Conservation (phyloP, 2,329 filamentous ascomycete genomes). For the Clonostachys sp. region DNA sequence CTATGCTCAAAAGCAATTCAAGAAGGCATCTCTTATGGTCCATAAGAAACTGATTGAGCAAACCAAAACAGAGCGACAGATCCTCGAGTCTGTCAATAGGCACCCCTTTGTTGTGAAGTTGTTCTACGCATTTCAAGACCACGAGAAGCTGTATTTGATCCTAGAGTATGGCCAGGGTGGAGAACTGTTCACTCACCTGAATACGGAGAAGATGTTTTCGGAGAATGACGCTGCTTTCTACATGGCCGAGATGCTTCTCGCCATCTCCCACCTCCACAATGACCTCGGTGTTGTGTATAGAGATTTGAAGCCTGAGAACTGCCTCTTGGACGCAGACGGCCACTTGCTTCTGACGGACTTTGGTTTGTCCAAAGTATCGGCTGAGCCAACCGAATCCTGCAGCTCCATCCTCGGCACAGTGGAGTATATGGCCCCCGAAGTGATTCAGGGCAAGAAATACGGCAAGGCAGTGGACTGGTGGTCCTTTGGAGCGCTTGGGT, state of each 20-base stretch:
- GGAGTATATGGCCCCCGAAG: constrained; percentile 98
- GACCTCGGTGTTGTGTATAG: constrained; percentile 93
- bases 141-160: constrained; percentile 95
- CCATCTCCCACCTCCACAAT: constrained; percentile 87
- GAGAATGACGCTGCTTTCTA: constrained; percentile 91
- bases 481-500: constrained; percentile 91
- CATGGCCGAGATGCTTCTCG: constrained; percentile 96
- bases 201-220: constrained; percentile 90
- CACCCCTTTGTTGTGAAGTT: constrained; percentile 98
- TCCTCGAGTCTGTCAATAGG: constrained; percentile 91
- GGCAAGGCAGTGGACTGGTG: constrained; percentile 98
- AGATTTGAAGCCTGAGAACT: constrained; percentile 97
- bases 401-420: constrained; percentile 91
- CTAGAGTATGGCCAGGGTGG: constrained; percentile 96
- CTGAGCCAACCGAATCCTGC: constrained; percentile 62
- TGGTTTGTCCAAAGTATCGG: constrained; percentile 88
- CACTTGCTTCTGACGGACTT: constrained; percentile 96
- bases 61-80: constrained; percentile 93
- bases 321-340: constrained; percentile 83
- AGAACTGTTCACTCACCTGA: constrained; percentile 93
- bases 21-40: constrained; percentile 90
- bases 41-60: constrained; percentile 96
- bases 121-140: constrained; percentile 97
- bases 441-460: constrained; percentile 83
- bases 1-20: constrained; percentile 97